These are phyloP conservation scores for Russula abietina DNA, from an alignment of 768 basidiomycete genomes.

Conservation along the genomic window DNA sequence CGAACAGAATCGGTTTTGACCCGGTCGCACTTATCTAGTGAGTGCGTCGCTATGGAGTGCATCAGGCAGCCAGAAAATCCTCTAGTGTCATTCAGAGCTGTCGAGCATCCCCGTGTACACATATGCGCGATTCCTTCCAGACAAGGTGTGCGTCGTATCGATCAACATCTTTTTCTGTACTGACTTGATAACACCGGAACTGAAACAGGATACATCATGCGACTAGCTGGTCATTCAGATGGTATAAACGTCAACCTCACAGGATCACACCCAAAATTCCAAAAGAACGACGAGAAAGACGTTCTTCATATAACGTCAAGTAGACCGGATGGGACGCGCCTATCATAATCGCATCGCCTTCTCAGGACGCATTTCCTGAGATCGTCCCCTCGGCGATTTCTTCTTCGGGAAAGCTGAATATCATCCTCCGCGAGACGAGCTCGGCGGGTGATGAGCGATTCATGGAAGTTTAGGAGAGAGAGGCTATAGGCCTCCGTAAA, in stretches of 20 bases:
- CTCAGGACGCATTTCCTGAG: conserved; percentile 24
- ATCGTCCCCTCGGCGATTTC: conserved; percentile 25
- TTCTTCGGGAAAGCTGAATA: conserved; percentile 25
- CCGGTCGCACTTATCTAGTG: too few species aligned
- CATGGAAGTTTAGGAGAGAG: conserved; percentile 31
- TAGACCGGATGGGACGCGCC: conserved; percentile 4
- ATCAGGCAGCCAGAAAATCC: too few species aligned
- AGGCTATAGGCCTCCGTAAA: conserved; percentile 14
- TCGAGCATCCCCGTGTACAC: conserved; percentile 16
- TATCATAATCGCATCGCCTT: conserved; percentile 14
- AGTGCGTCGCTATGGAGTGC: too few species aligned
- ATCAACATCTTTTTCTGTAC: not conserved
- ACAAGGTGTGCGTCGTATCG: conserved; percentile 18
- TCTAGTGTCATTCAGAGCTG: conserved; percentile 19
- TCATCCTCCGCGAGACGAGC: conserved; percentile 27
- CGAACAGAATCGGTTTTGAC: too few species aligned
- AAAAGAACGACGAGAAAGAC: conserved; percentile 22
- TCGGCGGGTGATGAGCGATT: conserved; percentile 27
- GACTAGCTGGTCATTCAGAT: too few species aligned
- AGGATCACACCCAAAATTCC: conserved; percentile 19
- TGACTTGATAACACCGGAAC: not conserved
- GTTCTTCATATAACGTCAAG: conserved; percentile 19
- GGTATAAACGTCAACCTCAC: too few species aligned
- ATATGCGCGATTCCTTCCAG: conserved; percentile 20
- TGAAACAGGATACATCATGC: too few species aligned